These are phyloP conservation scores for Paralagenidium karlingii DNA, from an alignment of 352 stramenopile species.

Conservation along the genomic window DNA sequence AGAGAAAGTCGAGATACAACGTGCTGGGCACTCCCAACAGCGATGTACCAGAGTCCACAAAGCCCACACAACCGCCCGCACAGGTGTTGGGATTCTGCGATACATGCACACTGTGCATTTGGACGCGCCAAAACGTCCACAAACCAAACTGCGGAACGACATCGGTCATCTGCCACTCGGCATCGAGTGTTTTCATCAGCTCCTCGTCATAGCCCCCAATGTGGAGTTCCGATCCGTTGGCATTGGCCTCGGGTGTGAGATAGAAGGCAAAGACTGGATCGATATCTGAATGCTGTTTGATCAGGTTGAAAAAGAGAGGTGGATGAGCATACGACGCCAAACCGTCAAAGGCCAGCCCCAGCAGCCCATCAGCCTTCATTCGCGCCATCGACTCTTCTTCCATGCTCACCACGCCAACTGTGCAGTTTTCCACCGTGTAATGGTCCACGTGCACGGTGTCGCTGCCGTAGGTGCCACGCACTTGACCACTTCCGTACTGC, in stretches of 20 bases:
- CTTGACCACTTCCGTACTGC: slow-evolving; percentile 63
- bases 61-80: slow-evolving; percentile 58
- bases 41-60: slow-evolving; percentile 96
- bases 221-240: slow-evolving; percentile 57
- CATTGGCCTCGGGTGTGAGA: slow-evolving; percentile 82
- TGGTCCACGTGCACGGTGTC: slow-evolving; percentile 38
- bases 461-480: slow-evolving; percentile 40
- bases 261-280: slow-evolving; percentile 94
- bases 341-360: slow-evolving; percentile 92
- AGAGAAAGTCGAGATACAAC: slow-evolving; percentile 60
- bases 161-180: slow-evolving; percentile 52
- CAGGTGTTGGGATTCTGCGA: slow-evolving; percentile 16
- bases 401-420: slow-evolving; percentile 38
- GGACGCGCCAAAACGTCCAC: slow-evolving; percentile 76
- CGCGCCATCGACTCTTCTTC: slow-evolving; percentile 69
- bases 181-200: slow-evolving; percentile 29
- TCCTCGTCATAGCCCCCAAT: slow-evolving; percentile 49
- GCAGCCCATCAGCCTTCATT: slow-evolving; percentile 90
- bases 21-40: slow-evolving; percentile 88
- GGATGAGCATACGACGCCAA: slow-evolving; percentile 78
- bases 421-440: slow-evolving; percentile 28
- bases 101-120: slow-evolving; percentile 50
- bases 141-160: slow-evolving; percentile 66
- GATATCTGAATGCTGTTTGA: slow-evolving; percentile 45
- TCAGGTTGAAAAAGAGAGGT: slow-evolving; percentile 48